Evolutionary conservation across 2,329 filamentous ascomycete genomes (phyloP), one percentile per base, ranked within the genome.

Genomic region (Cladophialophora carrionii): DNA sequence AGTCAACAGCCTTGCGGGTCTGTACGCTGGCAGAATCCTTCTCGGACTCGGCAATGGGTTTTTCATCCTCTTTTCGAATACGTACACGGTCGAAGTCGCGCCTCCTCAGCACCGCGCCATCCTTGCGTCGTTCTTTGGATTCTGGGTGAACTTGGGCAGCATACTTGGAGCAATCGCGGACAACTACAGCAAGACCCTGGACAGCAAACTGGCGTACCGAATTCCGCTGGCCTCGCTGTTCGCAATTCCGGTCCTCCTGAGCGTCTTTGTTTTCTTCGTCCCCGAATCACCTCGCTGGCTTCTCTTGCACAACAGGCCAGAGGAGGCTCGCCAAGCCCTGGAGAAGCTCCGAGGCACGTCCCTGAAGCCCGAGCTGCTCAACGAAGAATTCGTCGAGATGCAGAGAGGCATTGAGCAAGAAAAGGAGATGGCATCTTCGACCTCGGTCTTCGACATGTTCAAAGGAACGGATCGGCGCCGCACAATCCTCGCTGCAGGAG

Each of bases 401-500:
- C 51, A 57, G 14, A 31, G 55, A 17, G 61, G 61, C 1, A 68
- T 68, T 34, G 65, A 68, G 17, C 57, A 60, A 60, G 65, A 68
- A 48, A 64, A 62, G 26, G 61, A 64, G 20, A 41, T 68, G 54
- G 58, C 57, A 1, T 62, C 65, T 5, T 34, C 65, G 20, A 57
- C 57, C 32, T 68, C 69, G 22, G 67, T 73, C 10, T 67, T 75
- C 3, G 74, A 76, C n/a, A 70, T 75, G 8, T 59, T 74, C 53
- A 75, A 74, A 65, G 74, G 74, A 3, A 73, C 72, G 3, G 74
- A 76, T 63, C 56, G 67, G 4, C 62, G 74, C 3, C 69, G 74
- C 14, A 75, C 74, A 1, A 71, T 70, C 26, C 73, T 75, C 76
- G 87, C 57, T 84, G 87, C 65, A 84, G 85, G 71, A 86, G 87